Evolutionary conservation across 257 asterid species (phyloP).

Genomic region (Dorcoceras hygrometricum): DNA sequence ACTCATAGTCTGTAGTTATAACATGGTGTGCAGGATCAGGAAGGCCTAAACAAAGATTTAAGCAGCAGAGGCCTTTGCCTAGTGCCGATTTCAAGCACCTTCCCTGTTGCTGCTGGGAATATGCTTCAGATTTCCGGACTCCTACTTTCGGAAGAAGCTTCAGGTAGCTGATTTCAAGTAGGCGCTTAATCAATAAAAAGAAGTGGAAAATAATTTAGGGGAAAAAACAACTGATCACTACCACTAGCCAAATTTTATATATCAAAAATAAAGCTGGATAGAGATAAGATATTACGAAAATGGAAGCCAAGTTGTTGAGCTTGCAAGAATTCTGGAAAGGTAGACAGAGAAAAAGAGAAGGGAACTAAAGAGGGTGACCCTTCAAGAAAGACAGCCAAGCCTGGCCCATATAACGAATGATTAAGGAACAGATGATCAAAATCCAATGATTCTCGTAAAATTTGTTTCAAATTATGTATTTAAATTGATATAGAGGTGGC

Average conservation of each 20-base stretch:
- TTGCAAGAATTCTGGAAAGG: slow-evolving; percentile 32
- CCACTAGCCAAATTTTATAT: slow-evolving; percentile 9
- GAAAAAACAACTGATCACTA: not conserved
- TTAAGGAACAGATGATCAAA: slow-evolving; percentile 28
- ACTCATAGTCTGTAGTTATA: not conserved
- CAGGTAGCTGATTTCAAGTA: slow-evolving; percentile 34
- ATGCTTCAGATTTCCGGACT: slow-evolving; percentile 67
- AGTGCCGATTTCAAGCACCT: slow-evolving; percentile 78
- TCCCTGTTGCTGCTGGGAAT: slow-evolving; percentile 63
- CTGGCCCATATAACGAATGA: slow-evolving; percentile 49
- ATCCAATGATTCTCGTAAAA: slow-evolving; percentile 16
- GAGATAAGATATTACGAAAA: slow-evolving; percentile 12
- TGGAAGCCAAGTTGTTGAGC: slow-evolving; percentile 29
- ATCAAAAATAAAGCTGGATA: slow-evolving; percentile 22
- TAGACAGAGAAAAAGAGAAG: slow-evolving; percentile 10
- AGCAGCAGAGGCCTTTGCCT: slow-evolving; percentile 75
- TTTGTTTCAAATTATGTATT: slow-evolving; percentile 27
- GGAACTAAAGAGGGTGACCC: slow-evolving; percentile 29
- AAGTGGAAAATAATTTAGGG: not conserved
- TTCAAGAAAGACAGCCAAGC: slow-evolving; percentile 39
- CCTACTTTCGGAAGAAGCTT: slow-evolving; percentile 60
- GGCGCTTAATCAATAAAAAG: not conserved
- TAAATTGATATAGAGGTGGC: slow-evolving; percentile 15
- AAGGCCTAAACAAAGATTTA: slow-evolving; percentile 45
- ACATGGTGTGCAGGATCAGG: slow-evolving; percentile 38